Conservation (phyloP, 805 yeast genomes). For the Candida tammaniensis region DNA sequence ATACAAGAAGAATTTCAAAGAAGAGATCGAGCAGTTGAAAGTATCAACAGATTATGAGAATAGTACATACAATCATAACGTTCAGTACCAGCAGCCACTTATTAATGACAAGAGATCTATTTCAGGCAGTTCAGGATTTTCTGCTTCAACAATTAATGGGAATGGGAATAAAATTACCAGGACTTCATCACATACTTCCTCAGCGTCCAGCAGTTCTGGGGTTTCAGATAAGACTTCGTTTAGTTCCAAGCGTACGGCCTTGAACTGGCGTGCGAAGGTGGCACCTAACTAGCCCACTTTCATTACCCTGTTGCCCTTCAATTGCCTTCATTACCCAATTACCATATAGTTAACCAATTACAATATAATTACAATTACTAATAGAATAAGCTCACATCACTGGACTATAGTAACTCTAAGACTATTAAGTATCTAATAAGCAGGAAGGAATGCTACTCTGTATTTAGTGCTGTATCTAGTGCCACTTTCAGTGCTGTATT, state of each 20-base stretch:
- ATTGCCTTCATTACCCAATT: no score
- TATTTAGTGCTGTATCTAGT: no score
- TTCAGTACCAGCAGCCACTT: conserved; percentile 12
- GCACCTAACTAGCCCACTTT: conserved; percentile 3
- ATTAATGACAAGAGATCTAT: conserved; percentile 20
- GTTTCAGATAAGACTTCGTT: conserved; percentile 17
- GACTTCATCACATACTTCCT: conserved; percentile 14
- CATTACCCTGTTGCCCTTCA: conserved; percentile 2
- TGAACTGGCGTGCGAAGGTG: conserved; percentile 36
- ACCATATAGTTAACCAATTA: no score
- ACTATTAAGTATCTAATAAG: no score
- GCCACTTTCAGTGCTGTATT: no score
- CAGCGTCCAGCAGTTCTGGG: conserved; percentile 26
- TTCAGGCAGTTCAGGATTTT: conserved; percentile 12
- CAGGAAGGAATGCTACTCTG: no score
- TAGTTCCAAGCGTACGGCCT: conserved; percentile 27
- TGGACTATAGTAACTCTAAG: no score
- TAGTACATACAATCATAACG: conserved; percentile 22
- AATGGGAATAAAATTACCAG: conserved; percentile 22
- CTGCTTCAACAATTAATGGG: no score
- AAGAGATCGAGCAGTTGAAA: conserved; percentile 52
- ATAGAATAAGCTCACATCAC: conserved; percentile 4
- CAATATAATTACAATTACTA: no score
- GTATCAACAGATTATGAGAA: conserved; percentile 33
- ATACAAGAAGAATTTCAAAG: conserved; percentile 63